Evolutionary conservation across 1,139 yeast genomes (phyloP), one percentile per base, ranked within the genome.

Genomic region (Meyerozyma athensensis): DNA sequence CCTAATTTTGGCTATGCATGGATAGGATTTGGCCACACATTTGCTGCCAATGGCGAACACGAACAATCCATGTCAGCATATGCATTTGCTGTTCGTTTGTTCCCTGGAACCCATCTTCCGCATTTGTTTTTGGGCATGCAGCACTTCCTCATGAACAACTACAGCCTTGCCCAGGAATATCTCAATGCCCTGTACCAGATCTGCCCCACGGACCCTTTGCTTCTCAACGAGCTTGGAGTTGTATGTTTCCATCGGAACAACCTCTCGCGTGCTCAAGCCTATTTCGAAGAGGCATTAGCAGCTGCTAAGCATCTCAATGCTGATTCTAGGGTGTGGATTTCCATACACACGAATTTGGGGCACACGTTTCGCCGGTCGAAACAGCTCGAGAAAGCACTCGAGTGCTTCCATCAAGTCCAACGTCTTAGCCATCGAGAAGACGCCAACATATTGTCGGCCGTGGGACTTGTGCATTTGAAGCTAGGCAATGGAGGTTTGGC

Each of bases 1-100:
- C 96, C 98, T 1, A 86, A 83, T 48, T 89, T 86, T 63, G 95
- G 95, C 0, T 94, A 86, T 39, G 96, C 97, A 1, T 94, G 98
- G 98, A 81, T 94, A 35, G 98, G 97, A 1, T 94, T 94, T 66
- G 97, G 97, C 1, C 97, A 92, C 55, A 90, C 98, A 0, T 94
- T 89, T 72, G 97, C 97, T 0, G 84, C 86, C 2, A 98, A 94
- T 58, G 96, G 97, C 7, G 99, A 94, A 60, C 97, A 94, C 53
- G 99, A 94, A 57, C 98, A 94, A 59, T 98, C 98, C 1, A 84
- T 92, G 16, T 83, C 96, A 42, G 98, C 98, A 0, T 94, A 90
- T 61, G 92, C 97, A 1, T 90, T 95, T 24, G 97, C 97, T 0
- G 90, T 96, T 0, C 67, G 97, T 42, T 70, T 90, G 36, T 94